Percentiles rank a stretch among this genome's conserved stretches.
Evolutionary conservation across 1,139 yeast species (phyloP).

Genomic region (Suhomyces bolitotheri): DNA sequence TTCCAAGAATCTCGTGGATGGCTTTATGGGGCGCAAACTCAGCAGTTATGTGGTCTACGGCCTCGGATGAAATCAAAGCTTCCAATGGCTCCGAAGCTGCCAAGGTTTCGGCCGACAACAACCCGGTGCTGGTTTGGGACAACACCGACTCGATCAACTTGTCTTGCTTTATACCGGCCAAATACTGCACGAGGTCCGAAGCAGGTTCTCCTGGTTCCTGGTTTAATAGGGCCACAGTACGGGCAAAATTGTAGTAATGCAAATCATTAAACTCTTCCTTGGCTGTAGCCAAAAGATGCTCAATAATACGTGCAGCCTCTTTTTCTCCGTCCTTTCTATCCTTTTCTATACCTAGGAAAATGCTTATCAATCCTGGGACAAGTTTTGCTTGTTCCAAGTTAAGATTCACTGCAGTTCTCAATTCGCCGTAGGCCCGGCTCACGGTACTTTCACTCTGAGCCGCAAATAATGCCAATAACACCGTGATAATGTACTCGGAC

Average conservation of each 20-base stretch:
- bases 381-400: conserved; percentile 22
- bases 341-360: conserved; percentile 24
- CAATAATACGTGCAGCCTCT: conserved; percentile 1
- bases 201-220: conserved; percentile 31
- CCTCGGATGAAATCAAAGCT: conserved; percentile 23
- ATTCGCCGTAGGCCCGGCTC: conserved; percentile 4
- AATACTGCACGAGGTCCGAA: conserved; percentile 29
- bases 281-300: conserved; percentile 12
- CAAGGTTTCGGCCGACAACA: conserved; percentile 41
- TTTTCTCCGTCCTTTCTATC: not conserved
- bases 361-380: conserved; percentile 46
- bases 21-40: not conserved
- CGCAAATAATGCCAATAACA: conserved; percentile 46
- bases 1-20: conserved; percentile 19
- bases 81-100: conserved; percentile 24
- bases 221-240: conserved; percentile 46
- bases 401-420: conserved; percentile 11
- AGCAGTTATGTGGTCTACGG: conserved; percentile 1
- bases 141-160: conserved; percentile 35
- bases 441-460: conserved; percentile 4
- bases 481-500: conserved; percentile 31
- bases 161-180: conserved; percentile 32
- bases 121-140: conserved; percentile 22
- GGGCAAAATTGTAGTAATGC: conserved; percentile 40
- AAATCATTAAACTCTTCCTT: conserved; percentile 23